Conservation (phyloP, 176 grass and related monocot species). For the barley (Hordeum vulgare) region MorexV3_pseudomolecules_assembly NC_058521.1:416520960-416521459, state of each 20-base stretch:
- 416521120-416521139: conserved; percentile 7
- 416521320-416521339: conserved; percentile 87
- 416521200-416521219: conserved; percentile 27
- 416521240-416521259: conserved; percentile 66
- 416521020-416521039: conserved; percentile 86
- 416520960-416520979: background rate
- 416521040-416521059: conserved; percentile 74
- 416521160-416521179: background rate
- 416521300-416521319: conserved; percentile 84
- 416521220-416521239: conserved; percentile 89
- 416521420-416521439: conserved; percentile 9
- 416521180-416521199: background rate
- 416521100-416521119: conserved; percentile 88
- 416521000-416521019: conserved; percentile 89
- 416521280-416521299: conserved; percentile 72
- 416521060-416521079: conserved; percentile 99
- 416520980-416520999: conserved; percentile 91
- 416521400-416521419: background rate
- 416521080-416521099: conserved; percentile 97
- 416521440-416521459: background rate
- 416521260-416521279: conserved; percentile 71
- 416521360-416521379: conserved; percentile 15
- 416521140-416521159: background rate
- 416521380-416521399: conserved; percentile 11
- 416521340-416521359: conserved; percentile 65